Conservation (phyloP, 192 early-diverging fungal species). For the Glomus cerebriforme region DNA sequence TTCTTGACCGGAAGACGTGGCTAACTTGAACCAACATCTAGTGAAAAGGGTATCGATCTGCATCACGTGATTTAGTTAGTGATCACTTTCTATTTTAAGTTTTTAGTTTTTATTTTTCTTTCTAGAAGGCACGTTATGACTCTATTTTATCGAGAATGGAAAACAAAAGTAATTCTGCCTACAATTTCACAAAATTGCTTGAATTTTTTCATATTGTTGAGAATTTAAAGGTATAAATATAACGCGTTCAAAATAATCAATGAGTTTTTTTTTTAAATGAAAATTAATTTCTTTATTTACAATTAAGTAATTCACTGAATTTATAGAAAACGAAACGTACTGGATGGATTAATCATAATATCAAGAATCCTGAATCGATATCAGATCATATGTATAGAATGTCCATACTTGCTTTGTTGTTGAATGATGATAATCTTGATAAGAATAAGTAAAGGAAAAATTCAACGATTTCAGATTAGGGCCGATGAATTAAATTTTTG, state of each 20-base stretch:
- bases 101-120: too few relatives aligned
- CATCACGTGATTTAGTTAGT: too few relatives aligned
- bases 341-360: slow-evolving; percentile 81
- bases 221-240: slow-evolving; percentile 84
- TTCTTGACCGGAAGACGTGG: too few relatives aligned
- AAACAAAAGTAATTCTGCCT: too few relatives aligned
- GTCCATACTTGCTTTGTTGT: slow-evolving; percentile 83
- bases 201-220: slow-evolving; percentile 82
- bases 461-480: background rate
- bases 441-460: slow-evolving; percentile 46
- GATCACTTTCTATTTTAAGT: too few relatives aligned
- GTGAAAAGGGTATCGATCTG: too few relatives aligned
- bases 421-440: slow-evolving; percentile 71
- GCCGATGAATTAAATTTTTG: background rate
- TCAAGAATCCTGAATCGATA: slow-evolving; percentile 81
- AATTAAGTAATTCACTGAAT: background rate
- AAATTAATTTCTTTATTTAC: background rate
- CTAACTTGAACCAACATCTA: too few relatives aligned
- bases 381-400: slow-evolving; percentile 97
- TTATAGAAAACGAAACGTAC: slow-evolving; percentile 84
- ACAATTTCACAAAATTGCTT: slow-evolving; percentile 21
- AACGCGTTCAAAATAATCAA: too few relatives aligned
- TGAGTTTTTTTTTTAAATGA: background rate
- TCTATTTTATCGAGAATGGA: background rate
- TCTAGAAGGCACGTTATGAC: too few relatives aligned